Conservation (phyloP, 2,329 filamentous ascomycete genomes). For the Penicillium palitans region DNA sequence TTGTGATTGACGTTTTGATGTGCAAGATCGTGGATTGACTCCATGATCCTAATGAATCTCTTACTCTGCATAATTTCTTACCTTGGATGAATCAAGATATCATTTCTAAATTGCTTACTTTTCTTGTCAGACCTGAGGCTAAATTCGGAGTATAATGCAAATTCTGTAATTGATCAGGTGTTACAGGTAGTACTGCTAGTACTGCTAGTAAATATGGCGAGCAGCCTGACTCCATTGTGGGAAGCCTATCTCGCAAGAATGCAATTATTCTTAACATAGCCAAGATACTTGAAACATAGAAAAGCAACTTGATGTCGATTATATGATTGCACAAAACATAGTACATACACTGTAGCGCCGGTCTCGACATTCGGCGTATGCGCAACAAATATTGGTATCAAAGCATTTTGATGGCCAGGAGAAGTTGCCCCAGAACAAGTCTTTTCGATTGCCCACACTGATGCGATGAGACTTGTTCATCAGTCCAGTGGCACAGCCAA, state of each 20-base stretch:
- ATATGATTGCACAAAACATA: slow-evolving; percentile 28
- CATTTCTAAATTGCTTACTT: neutral
- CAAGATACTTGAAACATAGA: slow-evolving; percentile 12
- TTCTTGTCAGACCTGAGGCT: neutral
- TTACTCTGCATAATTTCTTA: slow-evolving; percentile 12
- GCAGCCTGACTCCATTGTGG: neutral
- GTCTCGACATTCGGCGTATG: slow-evolving; percentile 19
- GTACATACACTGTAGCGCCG: slow-evolving; percentile 27
- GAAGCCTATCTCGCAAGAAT: neutral
- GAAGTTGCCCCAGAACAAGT: slow-evolving; percentile 4
- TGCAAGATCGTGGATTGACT: slow-evolving; percentile 22
- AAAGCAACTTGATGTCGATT: slow-evolving; percentile 25
- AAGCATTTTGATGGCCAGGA: slow-evolving; percentile 19
- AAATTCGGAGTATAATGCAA: neutral
- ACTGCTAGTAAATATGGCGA: neutral
- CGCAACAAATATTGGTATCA: slow-evolving; percentile 30
- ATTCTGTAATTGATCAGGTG: neutral
- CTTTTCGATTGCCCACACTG: slow-evolving; percentile 3
- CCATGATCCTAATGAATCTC: slow-evolving; percentile 27
- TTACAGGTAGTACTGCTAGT: neutral
- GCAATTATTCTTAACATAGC: neutral
- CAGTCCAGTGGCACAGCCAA: slow-evolving; percentile 6
- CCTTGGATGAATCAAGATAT: slow-evolving; percentile 5
- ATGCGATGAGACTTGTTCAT: slow-evolving; percentile 5
- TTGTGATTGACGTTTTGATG: slow-evolving; percentile 25